A percentile compares a stretch with the other conserved stretches of the same genome.
Conservation (phyloP, 1,284 basidiomycete genomes). For the Malassezia psittaci region DNA sequence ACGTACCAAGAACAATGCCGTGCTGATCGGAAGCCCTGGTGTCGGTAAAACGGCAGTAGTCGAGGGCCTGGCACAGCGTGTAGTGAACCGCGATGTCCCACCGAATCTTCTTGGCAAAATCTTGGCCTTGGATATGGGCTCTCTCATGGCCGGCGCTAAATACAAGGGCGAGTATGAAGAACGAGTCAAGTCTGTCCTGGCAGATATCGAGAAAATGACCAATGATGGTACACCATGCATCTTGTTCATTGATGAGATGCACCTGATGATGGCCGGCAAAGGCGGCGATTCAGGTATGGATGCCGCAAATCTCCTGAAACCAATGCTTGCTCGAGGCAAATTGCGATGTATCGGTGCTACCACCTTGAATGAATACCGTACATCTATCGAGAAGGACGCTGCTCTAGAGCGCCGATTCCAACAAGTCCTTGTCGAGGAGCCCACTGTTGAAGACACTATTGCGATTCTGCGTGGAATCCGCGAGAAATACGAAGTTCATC, state of each 20-base stretch:
- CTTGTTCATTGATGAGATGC: conserved; percentile 81
- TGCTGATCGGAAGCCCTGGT: conserved; percentile 61
- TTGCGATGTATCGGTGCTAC: conserved; percentile 83
- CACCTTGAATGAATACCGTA: conserved; percentile 82
- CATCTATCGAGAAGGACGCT: conserved; percentile 78
- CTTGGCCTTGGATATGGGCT: conserved; percentile 77
- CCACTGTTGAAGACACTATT: conserved; percentile 78
- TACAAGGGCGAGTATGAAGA: conserved; percentile 98
- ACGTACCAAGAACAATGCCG: conserved; percentile 80
- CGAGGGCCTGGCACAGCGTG: conserved; percentile 90
- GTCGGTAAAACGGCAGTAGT: conserved; percentile 61
- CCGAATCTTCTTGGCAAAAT: conserved; percentile 72
- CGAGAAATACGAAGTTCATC: conserved; percentile 60
- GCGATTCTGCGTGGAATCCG: conserved; percentile 82
- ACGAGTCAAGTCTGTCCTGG: conserved; percentile 78
- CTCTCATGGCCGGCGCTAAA: conserved; percentile 88
- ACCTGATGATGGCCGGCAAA: conserved; percentile 43
- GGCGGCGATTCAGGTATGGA: conserved; percentile 41
- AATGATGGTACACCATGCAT: conserved; percentile 76
- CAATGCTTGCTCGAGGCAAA: conserved; percentile 65
- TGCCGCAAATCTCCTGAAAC: conserved; percentile 46
- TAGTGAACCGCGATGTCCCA: conserved; percentile 87
- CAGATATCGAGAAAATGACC: conserved; percentile 81
- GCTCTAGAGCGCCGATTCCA: conserved; percentile 85
- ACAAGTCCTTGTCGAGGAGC: conserved; percentile 87